Base-by-base conservation (phyloP, 345 rosid genomes). In the Eucalyptus globulus region DNA sequence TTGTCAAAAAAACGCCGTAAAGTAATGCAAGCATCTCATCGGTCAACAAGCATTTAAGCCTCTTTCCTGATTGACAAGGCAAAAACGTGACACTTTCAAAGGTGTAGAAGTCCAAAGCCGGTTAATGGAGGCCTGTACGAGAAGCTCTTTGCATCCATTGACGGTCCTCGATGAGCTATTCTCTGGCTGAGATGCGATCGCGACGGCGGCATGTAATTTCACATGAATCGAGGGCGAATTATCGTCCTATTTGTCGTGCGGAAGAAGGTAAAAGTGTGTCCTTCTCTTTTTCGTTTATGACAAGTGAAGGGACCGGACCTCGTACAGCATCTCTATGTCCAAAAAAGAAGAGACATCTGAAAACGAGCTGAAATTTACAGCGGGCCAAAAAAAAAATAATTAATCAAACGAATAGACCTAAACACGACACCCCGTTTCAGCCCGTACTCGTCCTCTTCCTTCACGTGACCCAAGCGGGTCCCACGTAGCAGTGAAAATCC, bases 391-490 rank as follows among this genome's bases (percentile, higher is more conserved):
- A 90, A 90, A 88, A 87, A 87, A 87, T 90, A 87, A 26, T 21
- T 53, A 60, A 62, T 86, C 88, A 47, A 21, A 76, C 27, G 24
- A 40, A 21, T 21, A 37, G 29, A 37, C 15, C 27, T 6, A 44
- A 76, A 76, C 37, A 76, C 83, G 83, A 21, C 83, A 21, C 27
- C 83, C 5, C 47, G 15, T 21, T 72, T 40, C 40, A 14, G 83
- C 45, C 47, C 83, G 83, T 37, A 2, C 88, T 92, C 90, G 94
- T 91, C 92, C 29, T 58, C 87, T 93, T 88, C 92, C 89, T 91
- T 91, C 95, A 92, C 94, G 95, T 93, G 96, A 92, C 76, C 87
- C 54, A 27, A 62, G 45, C 6, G 26, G 81, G 81, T 43, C 81
- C 81, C 45, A 72, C 81, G 2, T 19, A 9, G 14, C 31, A 22